These are phyloP conservation scores for Solanum hybrid DNA, from an alignment of 305 asterid species.

Conservation along the genomic window DNA sequence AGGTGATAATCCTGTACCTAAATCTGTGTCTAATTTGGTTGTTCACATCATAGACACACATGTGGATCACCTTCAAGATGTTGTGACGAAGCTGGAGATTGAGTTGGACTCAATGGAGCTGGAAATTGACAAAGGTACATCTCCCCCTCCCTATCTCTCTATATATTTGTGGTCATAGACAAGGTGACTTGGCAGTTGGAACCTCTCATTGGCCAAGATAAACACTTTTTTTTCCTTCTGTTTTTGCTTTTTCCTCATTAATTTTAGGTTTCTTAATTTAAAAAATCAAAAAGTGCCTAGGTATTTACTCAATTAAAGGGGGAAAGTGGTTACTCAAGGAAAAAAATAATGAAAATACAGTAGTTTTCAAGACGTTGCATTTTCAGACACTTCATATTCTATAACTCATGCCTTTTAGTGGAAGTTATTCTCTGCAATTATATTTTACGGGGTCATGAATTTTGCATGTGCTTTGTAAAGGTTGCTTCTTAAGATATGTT, in stretches of 20 bases:
- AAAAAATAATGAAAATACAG: not conserved
- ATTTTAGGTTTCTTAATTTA: not conserved
- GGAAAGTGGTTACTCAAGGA: not conserved
- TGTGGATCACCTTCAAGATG: conserved; percentile 93
- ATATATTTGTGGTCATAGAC: not conserved
- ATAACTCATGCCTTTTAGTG: not conserved
- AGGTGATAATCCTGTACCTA: conserved; percentile 96
- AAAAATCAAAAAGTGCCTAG: not conserved
- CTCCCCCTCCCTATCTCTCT: not conserved
- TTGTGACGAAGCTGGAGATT: conserved; percentile 79
- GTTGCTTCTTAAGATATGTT: not conserved
- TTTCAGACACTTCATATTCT: not conserved
- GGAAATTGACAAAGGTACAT: conserved; percentile 80
- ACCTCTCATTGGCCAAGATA: not conserved
- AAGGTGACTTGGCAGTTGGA: not conserved
- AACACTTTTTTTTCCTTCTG: not conserved
- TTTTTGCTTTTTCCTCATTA: not conserved
- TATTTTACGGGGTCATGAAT: not conserved
- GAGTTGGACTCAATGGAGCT: conserved; percentile 80
- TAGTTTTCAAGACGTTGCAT: not conserved
- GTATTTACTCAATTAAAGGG: not conserved
- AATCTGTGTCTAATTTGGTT: conserved; percentile 72
- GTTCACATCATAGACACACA: conserved; percentile 89
- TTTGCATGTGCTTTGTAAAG: not conserved
- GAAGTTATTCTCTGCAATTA: not conserved